phyloP scores from a whole-genome alignment of 352 stramenopile genomes.

The Peronosclerospora sorghi region DNA sequence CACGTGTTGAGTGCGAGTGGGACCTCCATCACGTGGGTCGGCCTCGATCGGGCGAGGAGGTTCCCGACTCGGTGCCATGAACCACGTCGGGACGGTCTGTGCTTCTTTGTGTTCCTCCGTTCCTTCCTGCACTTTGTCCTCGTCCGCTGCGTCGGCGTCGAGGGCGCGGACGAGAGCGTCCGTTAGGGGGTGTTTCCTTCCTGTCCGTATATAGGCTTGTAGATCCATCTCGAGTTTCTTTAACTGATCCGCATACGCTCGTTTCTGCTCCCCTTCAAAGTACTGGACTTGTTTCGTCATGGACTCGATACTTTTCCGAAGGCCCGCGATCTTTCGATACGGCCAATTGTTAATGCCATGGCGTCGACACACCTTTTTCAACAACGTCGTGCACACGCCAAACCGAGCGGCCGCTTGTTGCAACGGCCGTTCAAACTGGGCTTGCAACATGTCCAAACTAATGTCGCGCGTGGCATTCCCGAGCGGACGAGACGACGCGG shows the following conservation, averaged over 20 bases:
- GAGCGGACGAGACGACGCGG: conserved; percentile 16
- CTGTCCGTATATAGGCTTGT: conserved; percentile 34
- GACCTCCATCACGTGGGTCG: too few species aligned
- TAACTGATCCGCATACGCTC: conserved; percentile 36
- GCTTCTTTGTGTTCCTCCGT: conserved; percentile 14
- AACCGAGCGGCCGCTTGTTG: conserved; percentile 41
- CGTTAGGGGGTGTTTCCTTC: conserved; percentile 25
- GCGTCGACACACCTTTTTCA: conserved; percentile 62
- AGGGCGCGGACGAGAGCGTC: conserved; percentile 16
- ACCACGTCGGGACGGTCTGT: too few species aligned
- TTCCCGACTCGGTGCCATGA: conserved; percentile 11
- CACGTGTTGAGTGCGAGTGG: too few species aligned
- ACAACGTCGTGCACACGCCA: conserved; percentile 47
- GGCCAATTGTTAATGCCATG: conserved; percentile 56
- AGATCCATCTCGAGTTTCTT: conserved; percentile 30
- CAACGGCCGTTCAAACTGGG: conserved; percentile 46
- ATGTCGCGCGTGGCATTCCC: conserved; percentile 39
- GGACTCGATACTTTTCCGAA: conserved; percentile 47
- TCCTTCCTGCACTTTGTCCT: background rate
- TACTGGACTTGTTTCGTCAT: conserved; percentile 54
- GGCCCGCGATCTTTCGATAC: conserved; percentile 40
- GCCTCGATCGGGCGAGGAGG: background rate
- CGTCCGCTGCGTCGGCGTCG: conserved; percentile 5
- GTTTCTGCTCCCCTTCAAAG: conserved; percentile 46
- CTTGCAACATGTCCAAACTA: conserved; percentile 42